A percentile compares a stretch with the other conserved stretches of the same genome.
Evolutionary conservation across 2,329 filamentous ascomycete species (phyloP).

Genomic region (Paraphoma chrysanthemicola): DNA sequence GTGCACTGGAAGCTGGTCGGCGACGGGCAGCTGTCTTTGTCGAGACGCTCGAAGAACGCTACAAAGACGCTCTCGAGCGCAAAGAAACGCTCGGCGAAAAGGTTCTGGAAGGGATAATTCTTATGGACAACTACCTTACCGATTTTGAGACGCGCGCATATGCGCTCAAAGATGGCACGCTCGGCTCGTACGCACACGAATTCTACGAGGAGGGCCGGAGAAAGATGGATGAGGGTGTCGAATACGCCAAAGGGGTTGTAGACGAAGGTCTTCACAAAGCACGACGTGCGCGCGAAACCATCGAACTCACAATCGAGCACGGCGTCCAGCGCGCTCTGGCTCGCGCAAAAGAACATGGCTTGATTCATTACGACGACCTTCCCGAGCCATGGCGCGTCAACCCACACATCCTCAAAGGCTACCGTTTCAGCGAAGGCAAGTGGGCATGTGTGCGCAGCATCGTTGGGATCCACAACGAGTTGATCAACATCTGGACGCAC

Average conservation of each 20-base stretch:
- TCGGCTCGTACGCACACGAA: conserved; percentile 74
- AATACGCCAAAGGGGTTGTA: conserved; percentile 75
- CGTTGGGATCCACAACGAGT: conserved; percentile 87
- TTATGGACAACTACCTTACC: conserved; percentile 83
- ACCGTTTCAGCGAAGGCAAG: conserved; percentile 92
- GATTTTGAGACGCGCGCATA: conserved; percentile 86
- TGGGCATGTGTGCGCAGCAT: conserved; percentile 85
- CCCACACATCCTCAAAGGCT: conserved; percentile 88
- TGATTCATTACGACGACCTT: conserved; percentile 88
- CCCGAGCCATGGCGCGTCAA: conserved; percentile 94
- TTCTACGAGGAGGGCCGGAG: conserved; percentile 80
- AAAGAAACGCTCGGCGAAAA: conserved; percentile 92
- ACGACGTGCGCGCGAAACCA: conserved; percentile 74
- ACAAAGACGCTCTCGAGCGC: conserved; percentile 82
- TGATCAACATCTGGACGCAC: conserved; percentile 98
- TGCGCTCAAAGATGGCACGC: conserved; percentile 77
- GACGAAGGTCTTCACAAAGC: conserved; percentile 84
- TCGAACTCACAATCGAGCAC: conserved; percentile 72
- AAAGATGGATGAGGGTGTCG: conserved; percentile 80
- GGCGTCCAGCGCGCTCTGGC: conserved; percentile 80
- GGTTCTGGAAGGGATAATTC: conserved; percentile 81
- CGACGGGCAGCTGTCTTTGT: conserved; percentile 87
- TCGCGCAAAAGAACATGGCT: conserved; percentile 77
- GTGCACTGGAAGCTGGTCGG: conserved; percentile 85
- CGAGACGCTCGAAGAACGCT: conserved; percentile 86